These are phyloP conservation scores for Sporothrix protearum DNA, from an alignment of 2,329 filamentous ascomycete genomes.

Conservation along the genomic window DNA sequence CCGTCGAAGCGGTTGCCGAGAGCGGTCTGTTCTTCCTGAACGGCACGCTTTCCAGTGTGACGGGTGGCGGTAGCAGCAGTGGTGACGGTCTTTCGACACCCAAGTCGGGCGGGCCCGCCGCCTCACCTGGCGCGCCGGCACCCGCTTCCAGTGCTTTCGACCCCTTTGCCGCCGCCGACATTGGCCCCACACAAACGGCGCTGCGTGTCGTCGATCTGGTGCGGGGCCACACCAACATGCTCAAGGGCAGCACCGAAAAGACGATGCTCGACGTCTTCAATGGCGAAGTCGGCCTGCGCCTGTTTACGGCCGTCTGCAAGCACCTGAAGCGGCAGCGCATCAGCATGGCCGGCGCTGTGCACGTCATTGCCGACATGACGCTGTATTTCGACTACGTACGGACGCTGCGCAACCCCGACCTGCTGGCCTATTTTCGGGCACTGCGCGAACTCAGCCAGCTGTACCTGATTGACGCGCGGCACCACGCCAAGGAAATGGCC, in stretches of 20 bases:
- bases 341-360: constrained; percentile 82
- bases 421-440: constrained; percentile 86
- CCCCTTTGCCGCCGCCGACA: constrained; percentile 25
- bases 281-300: constrained; percentile 87
- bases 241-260: constrained; percentile 93
- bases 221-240: constrained; percentile 84
- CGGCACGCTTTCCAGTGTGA: constrained; percentile 27
- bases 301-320: constrained; percentile 92
- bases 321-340: constrained; percentile 95
- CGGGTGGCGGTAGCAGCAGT: constrained; percentile 33
- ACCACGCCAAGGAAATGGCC: constrained; percentile 93
- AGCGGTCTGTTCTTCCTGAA: constrained; percentile 23
- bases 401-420: constrained; percentile 74
- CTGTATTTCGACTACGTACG: constrained; percentile 83
- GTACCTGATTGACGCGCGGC: constrained; percentile 79
- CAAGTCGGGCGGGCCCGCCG: constrained; percentile 24
- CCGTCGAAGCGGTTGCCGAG: constrained; percentile 35
- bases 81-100: constrained; percentile 33
- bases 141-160: constrained; percentile 31
- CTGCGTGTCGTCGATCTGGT: constrained; percentile 79
- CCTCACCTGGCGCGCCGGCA: constrained; percentile 22
- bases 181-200: constrained; percentile 74
- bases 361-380: constrained; percentile 94
- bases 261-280: constrained; percentile 98
- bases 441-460: constrained; percentile 91